Evolutionary conservation across 495 filamentous ascomycete species (phyloP).

Genomic region (Xylaria curta): DNA sequence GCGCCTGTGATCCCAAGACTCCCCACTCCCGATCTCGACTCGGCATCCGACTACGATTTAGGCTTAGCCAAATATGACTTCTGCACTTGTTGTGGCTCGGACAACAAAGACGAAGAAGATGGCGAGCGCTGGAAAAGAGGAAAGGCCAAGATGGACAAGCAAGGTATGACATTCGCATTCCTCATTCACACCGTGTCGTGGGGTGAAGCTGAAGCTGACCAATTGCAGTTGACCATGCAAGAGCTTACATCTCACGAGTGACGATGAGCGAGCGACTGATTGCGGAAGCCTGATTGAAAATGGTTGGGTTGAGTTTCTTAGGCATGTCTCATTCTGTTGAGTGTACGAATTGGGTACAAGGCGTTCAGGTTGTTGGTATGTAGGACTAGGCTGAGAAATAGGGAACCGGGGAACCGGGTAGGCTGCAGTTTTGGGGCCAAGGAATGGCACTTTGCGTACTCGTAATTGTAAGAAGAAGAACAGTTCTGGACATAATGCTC

Average conservation of each 20-base stretch:
- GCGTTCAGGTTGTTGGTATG: neutral
- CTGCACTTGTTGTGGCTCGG: constrained; percentile 34
- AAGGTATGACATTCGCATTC: constrained; percentile 27
- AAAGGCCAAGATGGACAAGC: constrained; percentile 36
- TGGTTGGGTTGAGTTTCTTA: neutral
- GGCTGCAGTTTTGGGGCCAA: neutral
- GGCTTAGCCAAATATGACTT: constrained; percentile 25
- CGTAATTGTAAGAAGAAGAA: neutral
- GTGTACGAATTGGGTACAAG: constrained; percentile 15
- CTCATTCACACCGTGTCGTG: neutral
- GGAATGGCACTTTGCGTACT: neutral
- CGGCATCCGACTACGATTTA: constrained; percentile 19
- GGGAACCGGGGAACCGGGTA: too few species aligned
- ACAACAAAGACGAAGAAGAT: neutral
- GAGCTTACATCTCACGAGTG: constrained; percentile 19
- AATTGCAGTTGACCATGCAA: constrained; percentile 24
- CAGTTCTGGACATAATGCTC: neutral
- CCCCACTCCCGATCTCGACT: constrained; percentile 40
- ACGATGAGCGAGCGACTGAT: constrained; percentile 18
- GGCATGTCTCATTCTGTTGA: constrained; percentile 2
- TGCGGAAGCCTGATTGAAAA: constrained; percentile 13
- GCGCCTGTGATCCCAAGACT: constrained; percentile 38
- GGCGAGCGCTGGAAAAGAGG: constrained; percentile 11
- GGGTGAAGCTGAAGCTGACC: constrained; percentile 13
- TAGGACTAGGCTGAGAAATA: too few species aligned